Evolutionary conservation across 805 yeast species (phyloP).

Genomic region (Tetrapisispora fleetii): DNA sequence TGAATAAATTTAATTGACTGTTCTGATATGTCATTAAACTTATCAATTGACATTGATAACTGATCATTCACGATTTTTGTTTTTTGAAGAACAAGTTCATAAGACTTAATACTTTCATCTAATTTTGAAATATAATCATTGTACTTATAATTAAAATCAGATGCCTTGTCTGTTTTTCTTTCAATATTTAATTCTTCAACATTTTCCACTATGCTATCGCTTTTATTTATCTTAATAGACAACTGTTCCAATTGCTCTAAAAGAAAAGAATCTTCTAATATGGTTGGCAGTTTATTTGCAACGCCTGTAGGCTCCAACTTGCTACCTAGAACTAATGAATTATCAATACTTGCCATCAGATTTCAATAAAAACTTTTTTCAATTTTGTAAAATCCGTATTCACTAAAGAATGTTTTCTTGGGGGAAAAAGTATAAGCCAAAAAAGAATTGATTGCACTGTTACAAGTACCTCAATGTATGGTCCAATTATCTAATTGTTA

Average conservation of each 20-base stretch:
- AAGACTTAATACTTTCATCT: slow-evolving; percentile 30
- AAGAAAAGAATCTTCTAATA: slow-evolving; percentile 22
- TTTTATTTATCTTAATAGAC: slow-evolving; percentile 2
- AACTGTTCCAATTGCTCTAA: slow-evolving; percentile 16
- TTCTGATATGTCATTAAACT: slow-evolving; percentile 25
- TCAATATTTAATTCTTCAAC: neutral
- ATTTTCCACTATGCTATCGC: neutral
- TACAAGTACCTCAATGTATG: too few relatives aligned
- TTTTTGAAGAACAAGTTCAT: slow-evolving; percentile 34
- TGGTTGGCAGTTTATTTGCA: slow-evolving; percentile 7
- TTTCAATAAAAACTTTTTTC: neutral
- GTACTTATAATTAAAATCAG: slow-evolving; percentile 12
- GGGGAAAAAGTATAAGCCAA: too few relatives aligned
- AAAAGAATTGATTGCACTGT: too few relatives aligned
- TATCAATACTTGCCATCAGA: slow-evolving; percentile 19
- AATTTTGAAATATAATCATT: slow-evolving; percentile 14
- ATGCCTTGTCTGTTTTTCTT: neutral
- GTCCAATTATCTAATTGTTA: too few relatives aligned
- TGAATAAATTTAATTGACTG: slow-evolving; percentile 32
- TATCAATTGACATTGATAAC: slow-evolving; percentile 23
- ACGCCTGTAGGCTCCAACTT: slow-evolving; percentile 32
- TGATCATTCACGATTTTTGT: slow-evolving; percentile 27
- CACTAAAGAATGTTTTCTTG: too few relatives aligned
- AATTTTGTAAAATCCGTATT: too few relatives aligned
- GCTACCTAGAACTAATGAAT: slow-evolving; percentile 53